A percentile compares a stretch with the other conserved stretches of the same genome.
Conservation (phyloP, 495 filamentous ascomycete genomes). For the Xylaria longipes region DNA sequence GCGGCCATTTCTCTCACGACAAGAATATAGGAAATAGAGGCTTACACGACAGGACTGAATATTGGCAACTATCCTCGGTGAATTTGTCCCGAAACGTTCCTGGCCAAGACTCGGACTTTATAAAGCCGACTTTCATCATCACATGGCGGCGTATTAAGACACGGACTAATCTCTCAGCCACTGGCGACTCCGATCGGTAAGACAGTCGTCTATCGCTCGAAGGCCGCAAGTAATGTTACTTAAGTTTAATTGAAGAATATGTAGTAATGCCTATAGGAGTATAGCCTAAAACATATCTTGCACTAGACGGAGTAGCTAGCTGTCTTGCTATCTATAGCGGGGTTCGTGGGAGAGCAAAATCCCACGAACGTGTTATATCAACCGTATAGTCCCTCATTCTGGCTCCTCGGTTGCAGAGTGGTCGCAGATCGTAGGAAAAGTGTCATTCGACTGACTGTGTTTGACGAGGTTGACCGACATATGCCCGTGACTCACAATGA, state of each 20-base stretch:
- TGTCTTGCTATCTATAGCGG: constrained; percentile 8
- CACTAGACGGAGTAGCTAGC: background rate
- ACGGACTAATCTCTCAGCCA: constrained; percentile 9
- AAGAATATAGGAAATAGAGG: background rate
- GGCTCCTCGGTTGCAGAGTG: constrained; percentile 8
- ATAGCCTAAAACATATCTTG: background rate
- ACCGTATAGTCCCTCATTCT: constrained; percentile 4
- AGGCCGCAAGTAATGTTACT: background rate
- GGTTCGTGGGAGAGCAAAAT: background rate
- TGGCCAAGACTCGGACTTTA: background rate
- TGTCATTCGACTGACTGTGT: background rate
- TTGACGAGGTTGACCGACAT: constrained; percentile 14
- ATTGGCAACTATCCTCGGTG: background rate
- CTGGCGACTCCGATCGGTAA: constrained; percentile 8
- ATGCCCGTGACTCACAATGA: constrained; percentile 26
- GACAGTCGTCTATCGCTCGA: background rate
- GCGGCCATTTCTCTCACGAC: background rate
- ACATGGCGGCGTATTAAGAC: constrained; percentile 11
- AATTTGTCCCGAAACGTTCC: background rate
- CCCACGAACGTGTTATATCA: background rate
- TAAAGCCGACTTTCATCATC: background rate
- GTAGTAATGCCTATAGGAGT: background rate
- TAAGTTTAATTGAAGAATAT: background rate
- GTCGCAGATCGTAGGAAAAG: constrained; percentile 4
- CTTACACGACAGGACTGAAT: background rate